A percentile compares a stretch with the other conserved stretches of the same genome.
Evolutionary conservation across 768 basidiomycete genomes (phyloP).

Genomic region (Termitomyces sp.): DNA sequence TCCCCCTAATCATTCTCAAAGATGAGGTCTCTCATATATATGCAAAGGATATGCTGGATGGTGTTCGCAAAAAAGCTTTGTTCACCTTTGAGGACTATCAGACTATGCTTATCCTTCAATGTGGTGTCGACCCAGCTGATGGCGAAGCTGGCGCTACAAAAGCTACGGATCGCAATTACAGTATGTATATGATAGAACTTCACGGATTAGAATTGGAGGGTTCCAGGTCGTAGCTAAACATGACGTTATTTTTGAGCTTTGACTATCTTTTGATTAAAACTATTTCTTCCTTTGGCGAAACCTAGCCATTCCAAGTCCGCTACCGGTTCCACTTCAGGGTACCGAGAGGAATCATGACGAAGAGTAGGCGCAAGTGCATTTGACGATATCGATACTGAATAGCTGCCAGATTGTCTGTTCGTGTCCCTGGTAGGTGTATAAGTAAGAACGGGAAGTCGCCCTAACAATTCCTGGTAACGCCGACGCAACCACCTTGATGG

Average conservation of each 20-base stretch:
- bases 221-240: constrained; percentile 17
- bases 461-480: constrained; percentile 56
- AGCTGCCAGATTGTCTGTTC: constrained; percentile 11
- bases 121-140: constrained; percentile 66
- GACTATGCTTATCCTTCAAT: constrained; percentile 83
- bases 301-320: constrained; percentile 31
- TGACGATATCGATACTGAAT: constrained; percentile 27
- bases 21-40: not conserved
- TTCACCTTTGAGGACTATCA: constrained; percentile 94
- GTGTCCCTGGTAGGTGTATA: constrained; percentile 17
- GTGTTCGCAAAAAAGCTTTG: constrained; percentile 50
- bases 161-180: constrained; percentile 67
- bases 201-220: constrained; percentile 71
- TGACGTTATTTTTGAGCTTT: constrained; percentile 2
- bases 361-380: constrained; percentile 20
- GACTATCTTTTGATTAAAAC: constrained; percentile 5
- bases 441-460: constrained; percentile 50
- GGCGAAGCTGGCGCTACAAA: constrained; percentile 44
- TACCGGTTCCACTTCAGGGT: constrained; percentile 22
- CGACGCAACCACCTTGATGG: constrained; percentile 45
- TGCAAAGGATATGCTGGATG: constrained; percentile 68
- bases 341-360: constrained; percentile 16
- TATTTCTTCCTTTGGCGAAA: constrained; percentile 6
- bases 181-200: constrained; percentile 85
- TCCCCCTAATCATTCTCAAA: constrained; percentile 10